Evolutionary conservation across 768 basidiomycete species (phyloP), one percentile per base, ranked within the genome.

Genomic region (Kondoa subrosea): DNA sequence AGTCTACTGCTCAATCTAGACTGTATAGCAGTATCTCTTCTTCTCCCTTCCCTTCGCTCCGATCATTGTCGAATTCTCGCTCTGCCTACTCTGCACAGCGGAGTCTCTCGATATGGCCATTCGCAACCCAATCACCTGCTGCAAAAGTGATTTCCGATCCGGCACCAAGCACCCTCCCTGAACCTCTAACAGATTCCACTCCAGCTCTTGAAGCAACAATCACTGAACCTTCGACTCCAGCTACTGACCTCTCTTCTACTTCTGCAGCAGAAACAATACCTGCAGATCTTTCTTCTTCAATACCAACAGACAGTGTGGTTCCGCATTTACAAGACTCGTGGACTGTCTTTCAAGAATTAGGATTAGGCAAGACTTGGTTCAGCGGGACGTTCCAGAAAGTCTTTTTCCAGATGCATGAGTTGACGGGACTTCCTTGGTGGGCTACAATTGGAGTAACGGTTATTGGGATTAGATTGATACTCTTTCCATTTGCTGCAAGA

Each of bases 381-480:
- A 15, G 72, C 62, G 25, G 72, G 66, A 25, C 70, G 65, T 78
- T 78, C 79, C 79, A 79, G 77, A 12, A 76, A 74, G 2, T 70
- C 74, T 65, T 68, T 66, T 68, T 72, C 30, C 69, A 68, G 30
- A 60, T 64, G 8, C 69, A 70, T 34, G 33, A 64, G 31, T 57
- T 61, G 3, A 70, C 69, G 17, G 85, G 84, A 40, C 77, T 90
- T 68, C 85, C 87, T 0, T 91, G 90, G 89, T 87, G 87, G 79
- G 83, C 85, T 81, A 86, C 88, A 61, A 87, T 91, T 77, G 77
- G 89, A 57, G 79, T 78, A 2, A 83, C 84, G 31, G 83, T 85
- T 30, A 66, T 85, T 14, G 73, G 84, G 74, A 84, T 86, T 80
- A 84, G 86, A 26, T 62, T 82, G 25, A 59, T 81, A 62, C 80